Base-by-base conservation (phyloP, 257 asterid species). In the Solanum sparsipilum region DNA sequence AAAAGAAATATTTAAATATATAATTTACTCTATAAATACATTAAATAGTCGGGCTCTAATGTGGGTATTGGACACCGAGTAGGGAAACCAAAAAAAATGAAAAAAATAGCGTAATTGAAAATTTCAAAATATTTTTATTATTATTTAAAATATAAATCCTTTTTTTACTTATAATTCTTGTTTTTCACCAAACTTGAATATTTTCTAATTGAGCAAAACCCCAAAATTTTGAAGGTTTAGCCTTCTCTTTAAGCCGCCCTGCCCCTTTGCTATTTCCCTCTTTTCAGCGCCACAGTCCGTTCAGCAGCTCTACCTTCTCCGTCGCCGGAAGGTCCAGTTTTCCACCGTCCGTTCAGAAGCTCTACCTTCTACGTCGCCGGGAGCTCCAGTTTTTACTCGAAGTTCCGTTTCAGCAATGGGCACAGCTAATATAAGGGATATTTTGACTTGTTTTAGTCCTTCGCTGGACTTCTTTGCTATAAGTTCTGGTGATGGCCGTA, bases 401-500 rank as follows among this genome's bases (percentile, higher is more conserved):
- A n/a, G 84, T 41, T 78, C 29, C 63, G 3, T 36, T 75, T 11
- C 87, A 83, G 89, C 83, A 46, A 87, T 95, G 98, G 93, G 89
- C 27, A 87, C 98, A 23, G 86, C 97, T 25, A 87, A 92, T 88
- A 93, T 96, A 44, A 93, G 98, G 78, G 98, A 94, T 81, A 75
- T 95, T 78, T 88, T 95, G 82, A 94, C 94, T 86, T 92, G 96
- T 84, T 96, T 96, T 52, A 95, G 93, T 92, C 98, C 98, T 4
- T 75, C 91, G 58, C 34, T 94, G 86, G 98, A 96, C 92, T 91
- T 94, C 88, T 90, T 96, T 63, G 97, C 98, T 46, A 90, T 95
- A 67, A 91, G 92, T 82, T 44, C 91, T 25, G 98, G 98, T 34
- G 99, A 96, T 89, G 99, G 98, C 79, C 93, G 99, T 84, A 92